phyloP scores from a whole-genome alignment of 257 asterid genomes.

The Lycium barbarum region DNA sequence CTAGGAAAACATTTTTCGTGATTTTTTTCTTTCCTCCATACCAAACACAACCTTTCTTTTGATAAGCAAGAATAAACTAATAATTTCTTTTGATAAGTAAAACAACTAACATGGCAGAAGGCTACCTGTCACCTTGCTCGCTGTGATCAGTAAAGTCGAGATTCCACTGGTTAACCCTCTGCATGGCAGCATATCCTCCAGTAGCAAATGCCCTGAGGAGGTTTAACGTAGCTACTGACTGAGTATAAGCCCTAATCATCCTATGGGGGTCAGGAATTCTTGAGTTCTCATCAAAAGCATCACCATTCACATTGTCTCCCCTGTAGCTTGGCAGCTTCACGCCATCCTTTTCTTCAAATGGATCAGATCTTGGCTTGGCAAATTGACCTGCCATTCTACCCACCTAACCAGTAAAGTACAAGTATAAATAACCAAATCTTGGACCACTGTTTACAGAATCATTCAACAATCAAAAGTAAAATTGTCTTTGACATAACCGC shows the following conservation, averaged over 20 bases:
- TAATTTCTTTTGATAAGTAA: neutral
- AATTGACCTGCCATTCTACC: constrained; percentile 89
- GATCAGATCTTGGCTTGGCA: constrained; percentile 78
- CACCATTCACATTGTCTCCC: constrained; percentile 78
- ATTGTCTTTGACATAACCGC: neutral
- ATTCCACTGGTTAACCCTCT: constrained; percentile 79
- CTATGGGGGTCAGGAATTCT: constrained; percentile 74
- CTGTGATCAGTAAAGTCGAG: constrained; percentile 80
- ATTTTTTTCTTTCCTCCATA: too few species aligned
- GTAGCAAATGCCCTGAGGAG: constrained; percentile 83
- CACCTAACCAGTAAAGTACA: constrained; percentile 48
- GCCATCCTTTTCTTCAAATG: constrained; percentile 70
- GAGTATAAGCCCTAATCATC: constrained; percentile 74
- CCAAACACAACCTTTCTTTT: neutral
- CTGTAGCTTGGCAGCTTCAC: constrained; percentile 81
- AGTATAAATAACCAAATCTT: constrained; percentile 5
- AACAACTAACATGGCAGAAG: neutral
- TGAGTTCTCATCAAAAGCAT: constrained; percentile 67
- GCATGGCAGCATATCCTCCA: constrained; percentile 85
- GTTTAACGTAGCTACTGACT: constrained; percentile 76
- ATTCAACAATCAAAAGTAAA: neutral
- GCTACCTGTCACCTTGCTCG: constrained; percentile 79
- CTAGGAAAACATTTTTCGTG: too few species aligned
- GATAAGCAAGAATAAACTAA: constrained; percentile 2
- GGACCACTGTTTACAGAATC: neutral